These are phyloP conservation scores for Amanita fuliginea DNA, from an alignment of 768 basidiomycete genomes.

Conservation along the genomic window DNA sequence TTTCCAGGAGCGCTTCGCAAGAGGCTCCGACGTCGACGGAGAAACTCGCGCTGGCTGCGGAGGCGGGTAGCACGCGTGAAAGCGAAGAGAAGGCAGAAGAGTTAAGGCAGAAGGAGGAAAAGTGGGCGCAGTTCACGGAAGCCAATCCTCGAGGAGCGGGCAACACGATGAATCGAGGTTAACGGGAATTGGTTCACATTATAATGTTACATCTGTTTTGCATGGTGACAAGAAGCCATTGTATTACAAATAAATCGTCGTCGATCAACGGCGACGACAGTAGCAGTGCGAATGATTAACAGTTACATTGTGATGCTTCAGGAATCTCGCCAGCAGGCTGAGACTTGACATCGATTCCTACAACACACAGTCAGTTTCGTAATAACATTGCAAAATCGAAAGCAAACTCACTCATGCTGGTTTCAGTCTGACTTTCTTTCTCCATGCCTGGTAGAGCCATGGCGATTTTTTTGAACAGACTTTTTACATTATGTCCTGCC, in stretches of 20 bases:
- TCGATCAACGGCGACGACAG: constrained; percentile 8
- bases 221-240: constrained; percentile 7
- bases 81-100: constrained; percentile 64
- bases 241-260: constrained; percentile 9
- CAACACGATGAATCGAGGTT: constrained; percentile 94
- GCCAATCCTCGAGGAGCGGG: constrained; percentile 84
- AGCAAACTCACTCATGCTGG: constrained; percentile 36
- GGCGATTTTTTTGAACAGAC: constrained; percentile 98
- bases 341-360: constrained; percentile 90
- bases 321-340: constrained; percentile 59
- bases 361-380: not conserved
- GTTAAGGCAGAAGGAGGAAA: constrained; percentile 77
- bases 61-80: constrained; percentile 68
- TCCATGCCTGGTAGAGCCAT: constrained; percentile 97
- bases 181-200: constrained; percentile 13
- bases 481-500: constrained; percentile 98
- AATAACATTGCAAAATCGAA: constrained; percentile 7
- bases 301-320: constrained; percentile 80
- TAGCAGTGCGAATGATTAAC: constrained; percentile 30
- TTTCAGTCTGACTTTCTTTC: constrained; percentile 54
- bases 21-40: constrained; percentile 63
- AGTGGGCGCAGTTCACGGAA: constrained; percentile 86
- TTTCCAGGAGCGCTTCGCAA: constrained; percentile 52
- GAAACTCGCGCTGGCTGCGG: constrained; percentile 66
- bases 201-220: constrained; percentile 11